These are phyloP conservation scores for Termitomyces sp. DNA, from an alignment of 768 basidiomycete species.

Conservation along the genomic window DNA sequence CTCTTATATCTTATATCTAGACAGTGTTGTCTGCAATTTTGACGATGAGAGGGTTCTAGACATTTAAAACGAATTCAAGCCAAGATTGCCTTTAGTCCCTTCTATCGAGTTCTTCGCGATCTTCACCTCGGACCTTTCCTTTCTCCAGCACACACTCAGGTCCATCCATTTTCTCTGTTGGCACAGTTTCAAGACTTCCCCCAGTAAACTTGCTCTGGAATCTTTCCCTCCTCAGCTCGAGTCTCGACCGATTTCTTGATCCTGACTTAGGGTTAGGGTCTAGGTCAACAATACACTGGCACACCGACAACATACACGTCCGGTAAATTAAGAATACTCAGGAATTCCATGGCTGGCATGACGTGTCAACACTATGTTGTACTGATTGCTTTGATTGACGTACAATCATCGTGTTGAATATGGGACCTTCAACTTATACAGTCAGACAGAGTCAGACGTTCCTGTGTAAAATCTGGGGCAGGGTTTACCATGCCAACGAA, in stretches of 20 bases:
- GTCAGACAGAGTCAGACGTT: too few relatives aligned
- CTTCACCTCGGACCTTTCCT: not conserved
- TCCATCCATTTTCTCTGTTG: not conserved
- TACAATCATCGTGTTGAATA: too few relatives aligned
- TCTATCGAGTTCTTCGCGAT: not conserved
- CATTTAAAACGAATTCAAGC: not conserved
- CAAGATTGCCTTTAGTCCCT: not conserved
- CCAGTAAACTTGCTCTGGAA: too few relatives aligned
- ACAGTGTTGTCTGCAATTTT: not conserved
- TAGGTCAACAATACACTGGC: not conserved
- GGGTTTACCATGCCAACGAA: too few relatives aligned
- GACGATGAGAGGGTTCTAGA: not conserved
- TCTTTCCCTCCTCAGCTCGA: not conserved
- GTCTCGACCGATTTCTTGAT: conserved; percentile 1
- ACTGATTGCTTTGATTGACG: too few relatives aligned
- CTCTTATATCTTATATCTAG: not conserved
- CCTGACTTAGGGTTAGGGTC: conserved; percentile 16
- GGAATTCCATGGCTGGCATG: too few relatives aligned
- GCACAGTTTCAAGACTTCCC: not conserved
- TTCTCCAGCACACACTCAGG: not conserved
- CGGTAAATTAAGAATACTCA: not conserved
- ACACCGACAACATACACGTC: too few relatives aligned
- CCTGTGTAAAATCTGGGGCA: too few relatives aligned
- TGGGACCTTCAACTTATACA: too few relatives aligned
- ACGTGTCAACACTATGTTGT: too few relatives aligned